Evolutionary conservation across 164 flowering plant genomes (phyloP).

Genomic region (Warburgia ugandensis): DNA sequence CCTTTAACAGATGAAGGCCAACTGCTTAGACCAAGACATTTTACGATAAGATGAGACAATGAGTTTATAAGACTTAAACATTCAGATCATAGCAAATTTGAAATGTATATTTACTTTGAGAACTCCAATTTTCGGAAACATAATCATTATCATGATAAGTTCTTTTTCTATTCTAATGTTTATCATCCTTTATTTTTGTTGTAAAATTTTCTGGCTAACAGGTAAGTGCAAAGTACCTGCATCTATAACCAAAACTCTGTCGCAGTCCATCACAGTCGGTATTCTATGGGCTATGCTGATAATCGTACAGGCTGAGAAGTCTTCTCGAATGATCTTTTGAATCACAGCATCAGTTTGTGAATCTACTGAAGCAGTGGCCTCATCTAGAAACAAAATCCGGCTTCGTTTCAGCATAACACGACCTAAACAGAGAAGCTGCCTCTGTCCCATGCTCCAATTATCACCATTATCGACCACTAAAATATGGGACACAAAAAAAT

Average conservation of each 20-base stretch:
- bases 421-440: slow-evolving; percentile 92
- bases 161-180: background rate
- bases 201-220: background rate
- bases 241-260: slow-evolving; percentile 86
- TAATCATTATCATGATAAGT: too few relatives aligned
- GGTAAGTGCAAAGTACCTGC: slow-evolving; percentile 44
- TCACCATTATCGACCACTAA: slow-evolving; percentile 88
- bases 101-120: too few relatives aligned
- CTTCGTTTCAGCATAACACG: slow-evolving; percentile 86
- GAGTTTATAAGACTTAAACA: too few relatives aligned
- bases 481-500: background rate
- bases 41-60: too few relatives aligned
- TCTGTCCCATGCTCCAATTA: slow-evolving; percentile 98
- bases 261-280: slow-evolving; percentile 97
- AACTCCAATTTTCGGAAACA: too few relatives aligned
- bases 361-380: slow-evolving; percentile 98
- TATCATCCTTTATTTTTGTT: background rate
- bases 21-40: too few relatives aligned
- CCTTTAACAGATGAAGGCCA: too few relatives aligned
- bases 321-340: slow-evolving; percentile 87
- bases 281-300: slow-evolving; percentile 98
- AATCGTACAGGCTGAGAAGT: slow-evolving; percentile 73
- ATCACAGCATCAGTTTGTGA: slow-evolving; percentile 90
- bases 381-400: slow-evolving; percentile 86
- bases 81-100: too few relatives aligned